Evolutionary conservation across 1,284 basidiomycete species (phyloP).

Genomic region (Boletus semigastroideus): DNA sequence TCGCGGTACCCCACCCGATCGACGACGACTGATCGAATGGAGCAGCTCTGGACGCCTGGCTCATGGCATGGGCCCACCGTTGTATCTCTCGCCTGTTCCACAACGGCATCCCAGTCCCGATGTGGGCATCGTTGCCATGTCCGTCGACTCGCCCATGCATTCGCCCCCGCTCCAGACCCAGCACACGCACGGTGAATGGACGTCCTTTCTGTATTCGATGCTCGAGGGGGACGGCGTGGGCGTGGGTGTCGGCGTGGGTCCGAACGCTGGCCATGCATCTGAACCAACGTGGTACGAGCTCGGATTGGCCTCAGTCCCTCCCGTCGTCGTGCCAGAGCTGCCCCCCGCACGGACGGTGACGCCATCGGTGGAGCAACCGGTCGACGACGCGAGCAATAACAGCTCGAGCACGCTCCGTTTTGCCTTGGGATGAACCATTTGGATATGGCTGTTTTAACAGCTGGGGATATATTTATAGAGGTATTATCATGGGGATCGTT

Average conservation of each 20-base stretch:
- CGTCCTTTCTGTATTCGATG: slow-evolving; percentile 35
- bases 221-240: slow-evolving; percentile 30
- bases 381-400: slow-evolving; percentile 26
- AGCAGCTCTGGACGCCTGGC: slow-evolving; percentile 21
- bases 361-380: slow-evolving; percentile 10
- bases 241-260: slow-evolving; percentile 4
- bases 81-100: slow-evolving; percentile 29
- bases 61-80: slow-evolving; percentile 22
- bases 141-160: slow-evolving; percentile 19
- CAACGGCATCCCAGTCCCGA: slow-evolving; percentile 17
- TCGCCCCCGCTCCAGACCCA: not conserved
- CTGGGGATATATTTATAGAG: slow-evolving; percentile 25
- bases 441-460: not conserved
- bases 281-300: slow-evolving; percentile 31
- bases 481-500: slow-evolving; percentile 16
- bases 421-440: slow-evolving; percentile 28
- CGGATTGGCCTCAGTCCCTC: slow-evolving; percentile 21
- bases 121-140: slow-evolving; percentile 23
- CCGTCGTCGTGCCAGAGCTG: slow-evolving; percentile 16
- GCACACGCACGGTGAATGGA: slow-evolving; percentile 30
- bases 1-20: slow-evolving; percentile 33
- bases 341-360: slow-evolving; percentile 1
- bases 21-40: slow-evolving; percentile 28
- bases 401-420: slow-evolving; percentile 33
- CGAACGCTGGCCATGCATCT: slow-evolving; percentile 2